Evolutionary conservation across 2,329 filamentous ascomycete species (phyloP).

Genomic region (Talaromyces amestolkiae): DNA sequence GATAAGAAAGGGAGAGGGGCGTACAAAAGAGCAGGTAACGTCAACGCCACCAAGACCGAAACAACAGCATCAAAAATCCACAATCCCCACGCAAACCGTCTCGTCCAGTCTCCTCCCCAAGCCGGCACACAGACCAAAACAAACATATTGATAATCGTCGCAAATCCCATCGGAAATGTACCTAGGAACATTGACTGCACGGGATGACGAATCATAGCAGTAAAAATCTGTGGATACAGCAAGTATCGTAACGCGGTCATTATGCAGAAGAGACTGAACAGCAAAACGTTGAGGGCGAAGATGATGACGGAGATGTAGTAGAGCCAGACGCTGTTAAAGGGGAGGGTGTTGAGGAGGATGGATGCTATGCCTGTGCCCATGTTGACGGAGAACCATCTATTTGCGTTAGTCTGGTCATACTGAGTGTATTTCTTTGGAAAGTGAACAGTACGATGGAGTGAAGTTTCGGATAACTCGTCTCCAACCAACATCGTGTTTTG

Average conservation of each 20-base stretch:
- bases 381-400: slow-evolving; percentile 42
- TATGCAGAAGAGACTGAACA: slow-evolving; percentile 36
- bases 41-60: slow-evolving; percentile 54
- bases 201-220: slow-evolving; percentile 64
- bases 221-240: slow-evolving; percentile 65
- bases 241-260: slow-evolving; percentile 61
- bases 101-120: slow-evolving; percentile 59
- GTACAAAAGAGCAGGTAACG: slow-evolving; percentile 47
- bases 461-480: slow-evolving; percentile 31
- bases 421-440: background rate
- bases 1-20: background rate
- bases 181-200: slow-evolving; percentile 67
- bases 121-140: slow-evolving; percentile 57
- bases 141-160: slow-evolving; percentile 66
- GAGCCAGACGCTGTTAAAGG: slow-evolving; percentile 40
- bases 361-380: slow-evolving; percentile 47
- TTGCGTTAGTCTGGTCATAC: background rate
- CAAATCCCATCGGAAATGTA: slow-evolving; percentile 66
- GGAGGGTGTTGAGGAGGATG: slow-evolving; percentile 36
- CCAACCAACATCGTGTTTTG: slow-evolving; percentile 6
- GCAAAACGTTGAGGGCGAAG: slow-evolving; percentile 37
- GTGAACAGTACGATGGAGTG: slow-evolving; percentile 41
- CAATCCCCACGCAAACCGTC: slow-evolving; percentile 55
- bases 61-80: slow-evolving; percentile 59
- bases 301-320: slow-evolving; percentile 40